Evolutionary conservation across 23 red algal genomes (phyloP).

Genomic region (Gracilaria gracilis): DNA sequence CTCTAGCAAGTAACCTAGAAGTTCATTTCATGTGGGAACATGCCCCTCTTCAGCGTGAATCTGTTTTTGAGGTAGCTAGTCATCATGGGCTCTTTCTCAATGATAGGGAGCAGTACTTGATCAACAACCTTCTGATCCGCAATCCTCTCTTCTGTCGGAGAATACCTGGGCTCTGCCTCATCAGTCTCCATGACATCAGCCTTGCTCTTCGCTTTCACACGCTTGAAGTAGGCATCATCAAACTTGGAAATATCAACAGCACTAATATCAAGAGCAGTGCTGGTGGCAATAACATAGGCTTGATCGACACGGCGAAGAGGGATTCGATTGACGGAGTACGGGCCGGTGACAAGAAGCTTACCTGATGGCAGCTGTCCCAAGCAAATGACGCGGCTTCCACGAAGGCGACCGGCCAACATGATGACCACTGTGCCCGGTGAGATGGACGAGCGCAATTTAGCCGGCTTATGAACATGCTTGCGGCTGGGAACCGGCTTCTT

Average conservation of each 20-base stretch:
- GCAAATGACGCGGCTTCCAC: conserved; percentile 88
- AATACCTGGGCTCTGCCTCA: conserved; percentile 42
- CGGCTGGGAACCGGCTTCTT: conserved; percentile 77
- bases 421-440: conserved; percentile 86
- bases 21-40: conserved; percentile 89
- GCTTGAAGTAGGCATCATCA: conserved; percentile 95
- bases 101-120: conserved; percentile 63
- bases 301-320: conserved; percentile 94
- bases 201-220: conserved; percentile 59
- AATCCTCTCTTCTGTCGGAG: conserved; percentile 71
- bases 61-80: conserved; percentile 79
- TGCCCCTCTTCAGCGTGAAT: conserved; percentile 89
- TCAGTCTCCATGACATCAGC: conserved; percentile 65
- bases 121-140: conserved; percentile 87
- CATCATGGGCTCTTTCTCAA: conserved; percentile 80
- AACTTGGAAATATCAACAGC: conserved; percentile 73
- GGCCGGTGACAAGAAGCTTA: conserved; percentile 90
- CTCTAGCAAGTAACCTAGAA: conserved; percentile 68
- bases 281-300: conserved; percentile 92
- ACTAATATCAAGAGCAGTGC: conserved; percentile 79
- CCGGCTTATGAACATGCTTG: conserved; percentile 85
- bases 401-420: conserved; percentile 79
- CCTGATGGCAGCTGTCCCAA: conserved; percentile 85
- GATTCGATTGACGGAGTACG: conserved; percentile 89
- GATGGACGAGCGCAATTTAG: conserved; percentile 89